These are phyloP conservation scores for Gonapodya prolifera DNA, from an alignment of 192 early-diverging fungal species.

Conservation along the genomic window DNA sequence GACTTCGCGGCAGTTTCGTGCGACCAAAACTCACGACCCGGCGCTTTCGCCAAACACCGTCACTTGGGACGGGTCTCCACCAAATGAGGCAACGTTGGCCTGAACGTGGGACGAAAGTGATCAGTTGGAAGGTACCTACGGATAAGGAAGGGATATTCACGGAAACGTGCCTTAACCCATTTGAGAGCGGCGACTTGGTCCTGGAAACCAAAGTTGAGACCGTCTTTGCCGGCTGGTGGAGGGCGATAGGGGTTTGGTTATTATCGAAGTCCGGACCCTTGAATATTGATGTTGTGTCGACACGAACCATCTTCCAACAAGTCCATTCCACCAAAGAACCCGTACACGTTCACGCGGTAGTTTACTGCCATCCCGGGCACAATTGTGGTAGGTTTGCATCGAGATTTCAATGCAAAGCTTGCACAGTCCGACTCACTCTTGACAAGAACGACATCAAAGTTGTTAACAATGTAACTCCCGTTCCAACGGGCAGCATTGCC, in stretches of 20 bases:
- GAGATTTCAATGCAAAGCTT: no score
- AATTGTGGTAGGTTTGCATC: no score
- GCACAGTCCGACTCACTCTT: slow-evolving; percentile 9
- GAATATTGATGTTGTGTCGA: no score
- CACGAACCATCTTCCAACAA: slow-evolving; percentile 2
- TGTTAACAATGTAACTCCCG: background rate
- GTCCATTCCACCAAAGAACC: slow-evolving; percentile 14
- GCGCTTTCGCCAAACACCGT: slow-evolving; percentile 50
- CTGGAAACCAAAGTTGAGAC: slow-evolving; percentile 21
- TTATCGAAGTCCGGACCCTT: no score
- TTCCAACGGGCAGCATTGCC: slow-evolving; percentile 16
- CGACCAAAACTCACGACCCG: slow-evolving; percentile 15
- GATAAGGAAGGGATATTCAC: no score
- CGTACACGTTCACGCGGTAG: slow-evolving; percentile 27
- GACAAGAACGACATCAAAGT: slow-evolving; percentile 14
- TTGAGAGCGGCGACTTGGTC: slow-evolving; percentile 28
- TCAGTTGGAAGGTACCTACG: no score
- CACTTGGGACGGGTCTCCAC: slow-evolving; percentile 37
- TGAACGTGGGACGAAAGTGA: no score
- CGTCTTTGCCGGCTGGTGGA: background rate
- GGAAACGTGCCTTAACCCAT: slow-evolving; percentile 51
- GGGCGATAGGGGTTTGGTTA: no score
- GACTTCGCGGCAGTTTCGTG: background rate
- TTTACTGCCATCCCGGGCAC: slow-evolving; percentile 23
- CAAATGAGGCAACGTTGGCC: slow-evolving; percentile 46